Evolutionary conservation across 2,329 filamentous ascomycete species (phyloP).

Genomic region (Fusarium equiseti): DNA sequence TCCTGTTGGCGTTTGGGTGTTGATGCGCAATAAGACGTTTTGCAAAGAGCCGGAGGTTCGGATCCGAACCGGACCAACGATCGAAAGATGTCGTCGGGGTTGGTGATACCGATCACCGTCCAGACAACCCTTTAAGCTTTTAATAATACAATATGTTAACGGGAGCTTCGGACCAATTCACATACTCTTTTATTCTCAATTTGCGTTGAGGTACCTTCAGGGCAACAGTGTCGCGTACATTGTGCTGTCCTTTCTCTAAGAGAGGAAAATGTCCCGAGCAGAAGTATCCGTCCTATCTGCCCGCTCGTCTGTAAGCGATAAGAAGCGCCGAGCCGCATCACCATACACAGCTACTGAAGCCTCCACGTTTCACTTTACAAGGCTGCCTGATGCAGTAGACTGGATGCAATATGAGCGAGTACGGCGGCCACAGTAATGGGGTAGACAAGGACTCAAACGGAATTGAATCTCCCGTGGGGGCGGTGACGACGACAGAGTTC

Average conservation of each 20-base stretch:
- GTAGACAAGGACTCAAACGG: slow-evolving; percentile 27
- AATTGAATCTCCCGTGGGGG: slow-evolving; percentile 4
- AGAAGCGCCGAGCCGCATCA: slow-evolving; percentile 6
- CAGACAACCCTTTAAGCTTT: background rate
- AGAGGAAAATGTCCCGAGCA: slow-evolving; percentile 22
- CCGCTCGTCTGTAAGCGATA: background rate
- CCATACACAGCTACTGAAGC: slow-evolving; percentile 1
- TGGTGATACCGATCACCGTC: slow-evolving; percentile 7
- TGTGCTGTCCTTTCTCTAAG: slow-evolving; percentile 1
- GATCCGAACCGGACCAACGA: slow-evolving; percentile 23
- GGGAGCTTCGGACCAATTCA: background rate
- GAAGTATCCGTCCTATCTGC: background rate
- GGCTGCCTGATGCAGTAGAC: background rate
- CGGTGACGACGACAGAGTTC: slow-evolving; percentile 18
- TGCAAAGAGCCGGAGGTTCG: slow-evolving; percentile 10
- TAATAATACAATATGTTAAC: background rate
- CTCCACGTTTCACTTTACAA: background rate
- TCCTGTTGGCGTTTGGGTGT: background rate
- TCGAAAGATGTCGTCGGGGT: slow-evolving; percentile 12
- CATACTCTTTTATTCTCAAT: background rate
- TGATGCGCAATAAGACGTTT: background rate
- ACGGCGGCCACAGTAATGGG: slow-evolving; percentile 1
- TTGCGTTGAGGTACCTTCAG: background rate
- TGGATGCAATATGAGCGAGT: slow-evolving; percentile 33
- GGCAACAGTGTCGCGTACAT: background rate